A percentile compares a stretch with the other conserved stretches of the same genome.
Conservation (phyloP, 768 basidiomycete species). For the Amanita molliuscula region DNA sequence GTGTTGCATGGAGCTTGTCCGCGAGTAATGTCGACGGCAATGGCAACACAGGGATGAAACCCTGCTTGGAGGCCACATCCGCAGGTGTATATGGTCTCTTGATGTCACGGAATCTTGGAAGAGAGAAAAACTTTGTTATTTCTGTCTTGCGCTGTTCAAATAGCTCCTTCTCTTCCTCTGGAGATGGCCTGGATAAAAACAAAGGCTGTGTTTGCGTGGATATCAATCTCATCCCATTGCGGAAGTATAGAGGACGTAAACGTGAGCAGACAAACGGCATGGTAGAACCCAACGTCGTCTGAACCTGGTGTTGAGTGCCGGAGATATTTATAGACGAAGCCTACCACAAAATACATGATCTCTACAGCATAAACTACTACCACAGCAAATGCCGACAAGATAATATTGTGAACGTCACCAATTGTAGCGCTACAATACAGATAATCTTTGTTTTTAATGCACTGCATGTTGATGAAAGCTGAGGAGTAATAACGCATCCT, state of each 20-base stretch:
- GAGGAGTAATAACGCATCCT: conserved; percentile 66
- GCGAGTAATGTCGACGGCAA: conserved; percentile 72
- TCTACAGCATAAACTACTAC: neutral
- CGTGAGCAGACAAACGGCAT: conserved; percentile 1
- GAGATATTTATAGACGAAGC: neutral
- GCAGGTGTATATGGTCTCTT: conserved; percentile 75
- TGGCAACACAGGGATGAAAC: conserved; percentile 73
- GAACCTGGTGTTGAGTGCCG: neutral
- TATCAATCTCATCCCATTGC: conserved; percentile 18
- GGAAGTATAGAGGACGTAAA: conserved; percentile 1
- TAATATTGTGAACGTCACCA: neutral
- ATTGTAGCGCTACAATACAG: conserved; percentile 8
- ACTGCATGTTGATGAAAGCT: conserved; percentile 63
- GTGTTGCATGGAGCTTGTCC: conserved; percentile 69
- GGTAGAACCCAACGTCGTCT: neutral
- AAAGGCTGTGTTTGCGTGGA: conserved; percentile 30
- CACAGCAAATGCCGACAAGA: neutral
- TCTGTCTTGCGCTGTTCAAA: conserved; percentile 54
- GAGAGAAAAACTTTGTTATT: conserved; percentile 63
- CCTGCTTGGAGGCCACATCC: conserved; percentile 82
- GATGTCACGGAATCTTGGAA: conserved; percentile 62
- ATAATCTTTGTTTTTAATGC: conserved; percentile 25
- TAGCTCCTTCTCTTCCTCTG: conserved; percentile 42
- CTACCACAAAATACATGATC: neutral
- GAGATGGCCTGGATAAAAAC: conserved; percentile 48